Base-by-base conservation (phyloP, 192 early-diverging fungal species). In the Dissophora globulifera region DNA sequence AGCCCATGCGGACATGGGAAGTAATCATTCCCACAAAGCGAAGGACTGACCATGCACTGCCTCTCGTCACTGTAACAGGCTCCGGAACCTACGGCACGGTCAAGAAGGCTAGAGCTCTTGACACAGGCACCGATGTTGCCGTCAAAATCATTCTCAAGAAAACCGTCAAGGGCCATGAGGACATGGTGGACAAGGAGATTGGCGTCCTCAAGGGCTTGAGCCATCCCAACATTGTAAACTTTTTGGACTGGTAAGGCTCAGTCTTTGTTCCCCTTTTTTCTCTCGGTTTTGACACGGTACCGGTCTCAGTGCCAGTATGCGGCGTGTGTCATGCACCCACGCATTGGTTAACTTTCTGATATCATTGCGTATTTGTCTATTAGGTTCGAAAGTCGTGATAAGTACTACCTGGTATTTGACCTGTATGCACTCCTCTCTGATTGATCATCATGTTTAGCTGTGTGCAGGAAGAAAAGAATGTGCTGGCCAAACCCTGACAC, bases 131-230 rank as follows among this genome's bases (percentile, higher is more conserved):
- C 25, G 83, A 87, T 27, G 94, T 94, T 23, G 96, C 96, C 0
- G 85, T 96, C 66, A 98, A 98, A 78, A 88, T 98, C 46, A 97
- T 98, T 79, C 88, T 88, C 74, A 97, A 97, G 78, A 86, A 87
- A 58, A 85, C 90, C 4, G 89, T 96, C 59, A 88, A 74, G 30
- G 91, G 90, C 41, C 89, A 95, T 58, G 93, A 91, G 62, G 85
- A 90, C 38, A 92, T 98, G 93, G 95, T 98, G 13, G 67, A 91
- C 45, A 92, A 93, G 76, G 96, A 98, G 79, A 95, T 98, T 78
- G 84, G 93, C 33, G 91, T 97, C 27, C 84, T 98, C 72, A 85
- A 89, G 52, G 86, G 84, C 51, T 75, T 98, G 40, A 85, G 92
- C 62, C 95, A 97, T 84, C 90, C 89, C 25, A 91, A 97, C 86